These are phyloP conservation scores for Cephalotrichum gorgonifer DNA, from an alignment of 2,329 filamentous ascomycete genomes.

Conservation along the genomic window DNA sequence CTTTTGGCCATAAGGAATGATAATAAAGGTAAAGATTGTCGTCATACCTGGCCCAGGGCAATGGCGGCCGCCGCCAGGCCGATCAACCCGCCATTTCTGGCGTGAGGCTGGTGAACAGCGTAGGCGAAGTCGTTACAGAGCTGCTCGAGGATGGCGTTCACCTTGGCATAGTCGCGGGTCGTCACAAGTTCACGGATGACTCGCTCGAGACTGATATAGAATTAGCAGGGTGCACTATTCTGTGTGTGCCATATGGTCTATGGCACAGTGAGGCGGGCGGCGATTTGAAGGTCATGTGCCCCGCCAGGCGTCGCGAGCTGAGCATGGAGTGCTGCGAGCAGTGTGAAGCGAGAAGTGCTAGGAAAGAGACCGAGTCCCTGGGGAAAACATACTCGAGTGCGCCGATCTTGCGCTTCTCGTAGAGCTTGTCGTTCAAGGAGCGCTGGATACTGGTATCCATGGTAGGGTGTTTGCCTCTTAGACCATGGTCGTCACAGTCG, in stretches of 20 bases:
- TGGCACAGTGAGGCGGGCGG: slow-evolving; percentile 1
- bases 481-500: neutral
- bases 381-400: slow-evolving; percentile 71
- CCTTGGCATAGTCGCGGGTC: slow-evolving; percentile 65
- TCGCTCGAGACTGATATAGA: slow-evolving; percentile 62
- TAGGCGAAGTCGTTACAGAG: slow-evolving; percentile 97
- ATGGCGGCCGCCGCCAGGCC: slow-evolving; percentile 93
- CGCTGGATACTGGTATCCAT: slow-evolving; percentile 91
- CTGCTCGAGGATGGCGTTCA: slow-evolving; percentile 85
- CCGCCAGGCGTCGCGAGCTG: too few relatives aligned
- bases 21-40: neutral
- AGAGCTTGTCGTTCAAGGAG: slow-evolving; percentile 93
- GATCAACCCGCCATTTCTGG: slow-evolving; percentile 90
- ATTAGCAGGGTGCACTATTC: slow-evolving; percentile 4
- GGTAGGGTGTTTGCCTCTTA: slow-evolving; percentile 7
- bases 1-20: too few relatives aligned
- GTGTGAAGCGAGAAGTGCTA: neutral
- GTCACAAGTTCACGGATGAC: slow-evolving; percentile 77
- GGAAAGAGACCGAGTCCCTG: neutral
- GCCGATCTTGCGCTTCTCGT: slow-evolving; percentile 94
- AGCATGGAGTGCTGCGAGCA: too few relatives aligned
- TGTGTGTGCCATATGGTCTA: too few relatives aligned
- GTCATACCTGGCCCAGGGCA: slow-evolving; percentile 76
- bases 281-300: neutral
- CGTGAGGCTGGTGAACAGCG: slow-evolving; percentile 92